Percentiles rank a stretch among this genome's conserved stretches.
These are phyloP conservation scores for Aspergillus indologenus DNA, from an alignment of 495 filamentous ascomycete genomes.

Conservation along the genomic window DNA sequence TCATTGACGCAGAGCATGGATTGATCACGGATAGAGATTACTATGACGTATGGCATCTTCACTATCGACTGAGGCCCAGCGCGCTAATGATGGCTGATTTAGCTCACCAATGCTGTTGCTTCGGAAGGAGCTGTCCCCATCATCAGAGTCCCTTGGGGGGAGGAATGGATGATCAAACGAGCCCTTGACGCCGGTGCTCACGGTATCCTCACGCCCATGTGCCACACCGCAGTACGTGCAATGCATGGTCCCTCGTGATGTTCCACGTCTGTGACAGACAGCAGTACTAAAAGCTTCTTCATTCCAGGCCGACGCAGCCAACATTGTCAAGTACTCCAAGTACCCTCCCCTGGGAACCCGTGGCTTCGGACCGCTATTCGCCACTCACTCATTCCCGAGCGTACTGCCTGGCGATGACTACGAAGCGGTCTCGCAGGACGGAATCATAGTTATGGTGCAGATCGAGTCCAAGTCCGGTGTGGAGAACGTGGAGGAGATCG, in stretches of 20 bases:
- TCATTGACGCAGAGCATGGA: conserved; percentile 82
- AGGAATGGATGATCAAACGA: conserved; percentile 70
- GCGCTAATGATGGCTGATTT: background rate
- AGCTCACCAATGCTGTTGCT: conserved; percentile 48
- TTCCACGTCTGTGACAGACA: background rate
- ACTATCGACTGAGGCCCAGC: background rate
- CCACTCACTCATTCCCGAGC: conserved; percentile 33
- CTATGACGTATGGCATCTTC: conserved; percentile 13
- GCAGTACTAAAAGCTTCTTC: background rate
- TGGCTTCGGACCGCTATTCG: conserved; percentile 55
- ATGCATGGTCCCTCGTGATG: background rate
- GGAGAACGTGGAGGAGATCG: conserved; percentile 50
- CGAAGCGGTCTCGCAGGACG: conserved; percentile 33
- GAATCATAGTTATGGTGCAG: conserved; percentile 41
- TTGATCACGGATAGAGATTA: conserved; percentile 43
- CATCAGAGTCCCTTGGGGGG: conserved; percentile 63
- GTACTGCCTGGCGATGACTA: conserved; percentile 36
- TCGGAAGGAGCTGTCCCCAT: conserved; percentile 62
- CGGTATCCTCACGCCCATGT: conserved; percentile 47
- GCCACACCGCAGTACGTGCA: conserved; percentile 24
- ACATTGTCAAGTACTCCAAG: conserved; percentile 60
- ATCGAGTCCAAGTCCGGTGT: conserved; percentile 48
- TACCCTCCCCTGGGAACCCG: conserved; percentile 62
- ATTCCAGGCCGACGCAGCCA: conserved; percentile 50
- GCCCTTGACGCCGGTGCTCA: conserved; percentile 68